Conservation (phyloP, 768 basidiomycete genomes). For the Suillus discolor region DNA sequence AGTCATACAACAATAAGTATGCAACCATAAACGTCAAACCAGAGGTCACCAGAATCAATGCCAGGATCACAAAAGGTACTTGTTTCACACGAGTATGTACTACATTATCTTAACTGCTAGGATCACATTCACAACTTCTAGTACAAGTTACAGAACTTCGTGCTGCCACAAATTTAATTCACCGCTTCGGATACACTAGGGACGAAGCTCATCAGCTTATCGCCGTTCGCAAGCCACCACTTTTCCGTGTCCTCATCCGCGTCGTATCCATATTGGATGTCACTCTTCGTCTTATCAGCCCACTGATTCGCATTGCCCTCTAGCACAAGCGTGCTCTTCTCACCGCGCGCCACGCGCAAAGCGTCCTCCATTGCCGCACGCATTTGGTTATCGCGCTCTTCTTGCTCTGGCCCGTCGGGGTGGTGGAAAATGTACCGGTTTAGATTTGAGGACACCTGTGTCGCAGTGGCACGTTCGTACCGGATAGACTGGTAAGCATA, state of each 20-base stretch:
- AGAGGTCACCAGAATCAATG: too few species aligned
- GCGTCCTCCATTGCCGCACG: slow-evolving; percentile 48
- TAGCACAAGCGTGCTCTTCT: slow-evolving; percentile 15
- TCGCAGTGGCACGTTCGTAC: slow-evolving; percentile 47
- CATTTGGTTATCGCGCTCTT: slow-evolving; percentile 54
- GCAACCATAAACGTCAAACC: too few species aligned
- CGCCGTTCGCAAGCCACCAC: slow-evolving; percentile 50
- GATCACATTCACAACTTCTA: background rate
- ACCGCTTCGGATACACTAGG: background rate
- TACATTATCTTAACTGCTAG: too few species aligned
- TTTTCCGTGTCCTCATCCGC: slow-evolving; percentile 50
- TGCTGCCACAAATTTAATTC: background rate
- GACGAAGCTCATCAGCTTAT: slow-evolving; percentile 12
- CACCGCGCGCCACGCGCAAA: slow-evolving; percentile 25
- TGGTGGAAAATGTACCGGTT: slow-evolving; percentile 61
- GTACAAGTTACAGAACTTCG: background rate
- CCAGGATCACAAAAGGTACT: too few species aligned
- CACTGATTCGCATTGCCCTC: slow-evolving; percentile 53
- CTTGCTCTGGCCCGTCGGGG: slow-evolving; percentile 55
- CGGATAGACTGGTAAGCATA: slow-evolving; percentile 57
- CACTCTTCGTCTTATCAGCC: slow-evolving; percentile 57
- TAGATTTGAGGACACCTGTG: slow-evolving; percentile 51
- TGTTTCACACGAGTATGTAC: too few species aligned
- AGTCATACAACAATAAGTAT: too few species aligned
- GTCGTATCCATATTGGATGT: slow-evolving; percentile 53